phyloP scores from a whole-genome alignment of 2,329 filamentous ascomycete genomes.

The Nemania bipapillata region DNA sequence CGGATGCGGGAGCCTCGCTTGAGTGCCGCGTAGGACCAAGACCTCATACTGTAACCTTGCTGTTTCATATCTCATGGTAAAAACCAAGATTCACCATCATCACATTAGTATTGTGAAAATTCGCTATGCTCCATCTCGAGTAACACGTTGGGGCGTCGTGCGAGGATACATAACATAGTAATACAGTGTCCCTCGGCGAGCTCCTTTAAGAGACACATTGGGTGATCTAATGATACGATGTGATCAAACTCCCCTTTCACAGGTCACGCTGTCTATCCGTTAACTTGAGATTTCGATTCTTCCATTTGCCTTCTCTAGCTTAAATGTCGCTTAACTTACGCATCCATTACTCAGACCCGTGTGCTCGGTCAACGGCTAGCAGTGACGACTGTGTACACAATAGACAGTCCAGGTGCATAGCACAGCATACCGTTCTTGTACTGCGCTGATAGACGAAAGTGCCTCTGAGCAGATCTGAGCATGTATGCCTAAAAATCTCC shows the following conservation, averaged over 20 bases:
- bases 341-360: no score
- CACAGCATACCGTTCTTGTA: no score
- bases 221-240: background rate
- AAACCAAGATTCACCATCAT: background rate
- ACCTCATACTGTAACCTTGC: background rate
- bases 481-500: no score
- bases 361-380: no score
- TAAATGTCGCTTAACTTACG: no score
- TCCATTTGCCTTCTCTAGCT: slow-evolving; percentile 22
- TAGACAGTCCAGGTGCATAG: no score
- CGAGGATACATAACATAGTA: slow-evolving; percentile 2
- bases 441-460: no score
- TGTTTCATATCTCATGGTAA: background rate
- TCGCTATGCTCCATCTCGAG: no score
- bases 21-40: no score
- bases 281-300: slow-evolving; percentile 8
- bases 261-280: slow-evolving; percentile 7
- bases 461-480: no score
- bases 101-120: background rate
- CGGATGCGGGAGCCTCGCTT: background rate
- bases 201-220: background rate
- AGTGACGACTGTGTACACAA: no score
- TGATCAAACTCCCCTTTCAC: slow-evolving; percentile 14
- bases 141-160: background rate
- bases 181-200: slow-evolving; percentile 10